Percentiles rank a stretch among this genome's conserved stretches.
Conservation (phyloP, 1,139 yeast genomes). For the Yamadazyma taylorii region DNA sequence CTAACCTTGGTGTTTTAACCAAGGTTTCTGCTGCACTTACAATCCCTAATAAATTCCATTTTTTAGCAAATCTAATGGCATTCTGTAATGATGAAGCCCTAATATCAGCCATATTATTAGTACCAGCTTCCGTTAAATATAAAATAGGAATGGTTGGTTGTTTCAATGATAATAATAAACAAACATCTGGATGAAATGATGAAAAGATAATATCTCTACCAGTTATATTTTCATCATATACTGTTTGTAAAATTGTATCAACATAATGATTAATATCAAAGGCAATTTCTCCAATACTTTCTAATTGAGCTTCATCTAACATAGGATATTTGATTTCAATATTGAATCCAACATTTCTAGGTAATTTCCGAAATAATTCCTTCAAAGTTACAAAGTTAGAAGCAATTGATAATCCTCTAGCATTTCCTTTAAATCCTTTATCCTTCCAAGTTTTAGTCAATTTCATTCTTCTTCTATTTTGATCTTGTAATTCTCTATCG, state of each 20-base stretch:
- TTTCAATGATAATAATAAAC: slow-evolving; percentile 80
- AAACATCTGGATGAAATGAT: slow-evolving; percentile 93
- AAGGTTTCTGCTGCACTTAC: slow-evolving; percentile 88
- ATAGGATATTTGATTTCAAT: slow-evolving; percentile 95
- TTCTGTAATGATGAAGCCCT: slow-evolving; percentile 87
- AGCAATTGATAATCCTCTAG: slow-evolving; percentile 87
- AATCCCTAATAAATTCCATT: slow-evolving; percentile 90
- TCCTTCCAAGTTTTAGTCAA: slow-evolving; percentile 84
- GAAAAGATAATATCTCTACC: slow-evolving; percentile 90
- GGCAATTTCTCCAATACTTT: slow-evolving; percentile 84
- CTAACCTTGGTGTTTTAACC: slow-evolving; percentile 83
- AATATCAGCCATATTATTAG: slow-evolving; percentile 79
- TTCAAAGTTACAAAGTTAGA: slow-evolving; percentile 87
- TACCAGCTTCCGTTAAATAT: slow-evolving; percentile 87
- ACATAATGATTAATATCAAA: slow-evolving; percentile 86
- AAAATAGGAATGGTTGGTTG: slow-evolving; percentile 92
- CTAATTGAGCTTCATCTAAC: slow-evolving; percentile 89
- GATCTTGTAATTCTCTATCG: slow-evolving; percentile 38
- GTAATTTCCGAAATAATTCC: slow-evolving; percentile 80
- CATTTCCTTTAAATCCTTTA: slow-evolving; percentile 88
- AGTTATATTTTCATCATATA: slow-evolving; percentile 69
- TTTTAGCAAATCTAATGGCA: slow-evolving; percentile 86
- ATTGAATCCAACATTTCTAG: slow-evolving; percentile 85
- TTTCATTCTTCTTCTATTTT: slow-evolving; percentile 68
- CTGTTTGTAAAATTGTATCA: slow-evolving; percentile 77